Conservation (phyloP, 805 yeast species). For the Sugiyamaella floridensis region DNA sequence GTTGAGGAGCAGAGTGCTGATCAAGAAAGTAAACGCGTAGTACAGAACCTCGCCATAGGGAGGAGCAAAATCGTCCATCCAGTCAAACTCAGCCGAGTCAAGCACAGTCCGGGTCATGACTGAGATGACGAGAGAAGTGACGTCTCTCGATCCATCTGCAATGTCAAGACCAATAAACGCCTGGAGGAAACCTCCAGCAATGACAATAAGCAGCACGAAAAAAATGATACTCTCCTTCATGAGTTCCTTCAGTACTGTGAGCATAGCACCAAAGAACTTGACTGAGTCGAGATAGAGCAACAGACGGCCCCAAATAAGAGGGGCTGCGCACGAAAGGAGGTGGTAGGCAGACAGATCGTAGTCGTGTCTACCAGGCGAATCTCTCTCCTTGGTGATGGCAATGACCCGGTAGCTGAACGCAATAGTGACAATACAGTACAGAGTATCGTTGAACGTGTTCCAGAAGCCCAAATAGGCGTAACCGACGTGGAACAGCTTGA, state of each 20-base stretch:
- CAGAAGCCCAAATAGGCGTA: conserved; percentile 64
- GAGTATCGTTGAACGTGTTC: conserved; percentile 66
- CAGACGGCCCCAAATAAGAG: conserved; percentile 78
- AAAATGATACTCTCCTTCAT: conserved; percentile 82
- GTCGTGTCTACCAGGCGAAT: conserved; percentile 4
- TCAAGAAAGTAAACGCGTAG: conserved; percentile 69
- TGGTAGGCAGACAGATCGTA: conserved; percentile 58
- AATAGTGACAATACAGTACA: conserved; percentile 49
- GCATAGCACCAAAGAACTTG: conserved; percentile 80
- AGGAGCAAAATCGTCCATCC: conserved; percentile 65
- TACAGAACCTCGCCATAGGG: conserved; percentile 81
- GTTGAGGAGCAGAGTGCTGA: conserved; percentile 69
- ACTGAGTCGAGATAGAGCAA: conserved; percentile 71
- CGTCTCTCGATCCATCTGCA: conserved; percentile 77
- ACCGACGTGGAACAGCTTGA: conserved; percentile 74
- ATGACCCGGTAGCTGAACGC: conserved; percentile 51
- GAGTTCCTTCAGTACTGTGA: conserved; percentile 77
- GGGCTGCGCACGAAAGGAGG: conserved; percentile 71
- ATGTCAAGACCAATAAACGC: conserved; percentile 83
- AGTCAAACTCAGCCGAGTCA: conserved; percentile 66
- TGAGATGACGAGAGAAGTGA: conserved; percentile 55
- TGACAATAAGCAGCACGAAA: conserved; percentile 63
- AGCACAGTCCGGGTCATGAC: conserved; percentile 66
- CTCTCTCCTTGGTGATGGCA: conserved; percentile 21
- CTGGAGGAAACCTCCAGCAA: conserved; percentile 75